Conservation (phyloP, 805 yeast species). For the Candida maesae region DNA sequence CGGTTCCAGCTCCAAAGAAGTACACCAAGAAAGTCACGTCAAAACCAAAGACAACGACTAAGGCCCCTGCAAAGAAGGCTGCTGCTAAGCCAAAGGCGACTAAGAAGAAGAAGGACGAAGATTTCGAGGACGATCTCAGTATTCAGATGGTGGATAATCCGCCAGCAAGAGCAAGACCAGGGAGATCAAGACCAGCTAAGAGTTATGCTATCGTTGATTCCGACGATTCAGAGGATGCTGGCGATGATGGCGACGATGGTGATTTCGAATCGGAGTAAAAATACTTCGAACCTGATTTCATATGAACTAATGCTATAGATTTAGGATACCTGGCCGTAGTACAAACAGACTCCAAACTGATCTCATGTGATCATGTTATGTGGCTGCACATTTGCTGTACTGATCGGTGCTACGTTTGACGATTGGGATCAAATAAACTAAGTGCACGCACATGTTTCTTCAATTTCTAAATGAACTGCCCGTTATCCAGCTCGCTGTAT, state of each 20-base stretch:
- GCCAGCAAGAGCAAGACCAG: constrained; percentile 18
- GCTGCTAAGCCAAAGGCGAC: constrained; percentile 1
- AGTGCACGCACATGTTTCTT: no score
- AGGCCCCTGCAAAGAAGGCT: constrained; percentile 4
- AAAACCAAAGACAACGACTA: constrained; percentile 3
- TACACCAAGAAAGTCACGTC: constrained; percentile 8
- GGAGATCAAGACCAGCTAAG: constrained; percentile 17
- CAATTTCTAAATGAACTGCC: no score
- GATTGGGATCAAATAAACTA: no score
- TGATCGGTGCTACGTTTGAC: no score
- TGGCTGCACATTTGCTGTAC: no score
- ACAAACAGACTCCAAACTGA: no score
- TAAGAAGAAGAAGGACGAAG: not conserved
- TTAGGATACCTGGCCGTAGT: no score
- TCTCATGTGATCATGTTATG: no score
- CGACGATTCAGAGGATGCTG: constrained; percentile 14
- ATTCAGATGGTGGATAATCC: constrained; percentile 7
- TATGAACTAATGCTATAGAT: no score
- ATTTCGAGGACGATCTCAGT: constrained; percentile 15
- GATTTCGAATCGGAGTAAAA: not conserved
- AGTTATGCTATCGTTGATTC: constrained; percentile 10
- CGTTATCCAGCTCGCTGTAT: no score
- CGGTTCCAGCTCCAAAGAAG: no score
- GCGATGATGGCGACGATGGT: constrained; percentile 13
- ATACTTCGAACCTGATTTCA: no score